Evolutionary conservation across 1,284 basidiomycete species (phyloP).

Genomic region (Malassezia brasiliensis): DNA sequence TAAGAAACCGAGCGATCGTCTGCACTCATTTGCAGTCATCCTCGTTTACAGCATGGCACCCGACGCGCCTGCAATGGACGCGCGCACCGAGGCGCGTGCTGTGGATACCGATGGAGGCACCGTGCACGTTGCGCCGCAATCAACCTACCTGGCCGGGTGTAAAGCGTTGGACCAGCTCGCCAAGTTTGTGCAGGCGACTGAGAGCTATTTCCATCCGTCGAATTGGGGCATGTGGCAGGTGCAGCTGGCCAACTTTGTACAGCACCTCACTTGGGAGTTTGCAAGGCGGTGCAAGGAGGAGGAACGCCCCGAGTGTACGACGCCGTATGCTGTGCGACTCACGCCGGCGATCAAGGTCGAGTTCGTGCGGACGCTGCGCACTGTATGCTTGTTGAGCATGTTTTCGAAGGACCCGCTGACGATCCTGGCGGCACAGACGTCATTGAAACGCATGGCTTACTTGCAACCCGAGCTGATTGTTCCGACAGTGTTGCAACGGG

Average conservation of each 20-base stretch:
- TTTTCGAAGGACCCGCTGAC: conserved; percentile 67
- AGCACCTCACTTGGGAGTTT: conserved; percentile 74
- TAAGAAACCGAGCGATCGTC: conserved; percentile 65
- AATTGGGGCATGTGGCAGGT: conserved; percentile 48
- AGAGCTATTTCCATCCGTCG: conserved; percentile 77
- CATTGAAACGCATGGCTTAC: conserved; percentile 60
- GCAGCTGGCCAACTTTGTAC: conserved; percentile 70
- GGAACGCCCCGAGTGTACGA: conserved; percentile 67
- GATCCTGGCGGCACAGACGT: conserved; percentile 51
- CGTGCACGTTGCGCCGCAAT: conserved; percentile 43
- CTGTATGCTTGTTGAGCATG: conserved; percentile 83
- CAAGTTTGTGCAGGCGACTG: conserved; percentile 79
- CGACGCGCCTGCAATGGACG: conserved; percentile 57
- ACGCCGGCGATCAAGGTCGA: conserved; percentile 71
- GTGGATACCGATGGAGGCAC: conserved; percentile 47
- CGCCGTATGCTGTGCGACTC: conserved; percentile 64
- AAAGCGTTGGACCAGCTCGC: conserved; percentile 81
- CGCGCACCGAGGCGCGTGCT: conserved; percentile 24
- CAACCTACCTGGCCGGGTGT: conserved; percentile 62
- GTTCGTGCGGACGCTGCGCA: conserved; percentile 72
- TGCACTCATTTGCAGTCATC: conserved; percentile 69
- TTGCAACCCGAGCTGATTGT: conserved; percentile 80
- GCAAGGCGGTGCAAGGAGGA: conserved; percentile 56
- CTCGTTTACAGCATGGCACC: conserved; percentile 83
- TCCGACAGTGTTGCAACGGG: conserved; percentile 83